phyloP scores from a whole-genome alignment of 371 early-diverging fungal species.

The Mucor plumbeus region DNA sequence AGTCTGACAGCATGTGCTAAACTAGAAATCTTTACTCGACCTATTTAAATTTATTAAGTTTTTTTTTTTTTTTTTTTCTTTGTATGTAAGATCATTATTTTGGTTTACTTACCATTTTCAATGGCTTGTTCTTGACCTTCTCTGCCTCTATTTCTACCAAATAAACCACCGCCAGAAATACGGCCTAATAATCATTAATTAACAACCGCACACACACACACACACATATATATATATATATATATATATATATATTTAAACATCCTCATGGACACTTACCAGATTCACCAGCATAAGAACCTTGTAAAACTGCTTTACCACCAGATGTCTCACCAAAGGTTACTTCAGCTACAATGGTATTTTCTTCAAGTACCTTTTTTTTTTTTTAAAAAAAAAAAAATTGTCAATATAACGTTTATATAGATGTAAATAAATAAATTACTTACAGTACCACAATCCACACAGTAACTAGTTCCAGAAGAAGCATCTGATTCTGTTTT shows the following conservation, averaged over 20 bases:
- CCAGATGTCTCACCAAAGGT: slow-evolving; percentile 89
- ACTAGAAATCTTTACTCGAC: slow-evolving; percentile 65
- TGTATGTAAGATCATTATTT: background rate
- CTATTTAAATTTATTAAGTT: slow-evolving; percentile 20
- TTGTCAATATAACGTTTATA: background rate
- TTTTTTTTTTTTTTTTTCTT: background rate
- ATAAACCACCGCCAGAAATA: slow-evolving; percentile 60
- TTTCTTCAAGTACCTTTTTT: slow-evolving; percentile 93
- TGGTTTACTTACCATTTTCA: slow-evolving; percentile 56
- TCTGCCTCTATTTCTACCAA: slow-evolving; percentile 59
- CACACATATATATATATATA: background rate
- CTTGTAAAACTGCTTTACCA: slow-evolving; percentile 87
- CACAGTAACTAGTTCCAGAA: slow-evolving; percentile 68
- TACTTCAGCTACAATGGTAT: slow-evolving; percentile 93
- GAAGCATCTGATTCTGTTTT: slow-evolving; percentile 49
- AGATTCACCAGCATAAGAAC: slow-evolving; percentile 69
- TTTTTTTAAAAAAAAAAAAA: background rate
- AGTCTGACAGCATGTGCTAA: slow-evolving; percentile 74
- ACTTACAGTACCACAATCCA: slow-evolving; percentile 69
- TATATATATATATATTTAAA: no score
- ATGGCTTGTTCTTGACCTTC: slow-evolving; percentile 75
- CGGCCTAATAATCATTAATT: slow-evolving; percentile 41
- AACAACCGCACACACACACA: background rate
- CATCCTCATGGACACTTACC: slow-evolving; percentile 23
- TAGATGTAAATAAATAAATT: background rate